Conservation (phyloP, 116 monocot species). For the Posidonia oceanica region DNA sequence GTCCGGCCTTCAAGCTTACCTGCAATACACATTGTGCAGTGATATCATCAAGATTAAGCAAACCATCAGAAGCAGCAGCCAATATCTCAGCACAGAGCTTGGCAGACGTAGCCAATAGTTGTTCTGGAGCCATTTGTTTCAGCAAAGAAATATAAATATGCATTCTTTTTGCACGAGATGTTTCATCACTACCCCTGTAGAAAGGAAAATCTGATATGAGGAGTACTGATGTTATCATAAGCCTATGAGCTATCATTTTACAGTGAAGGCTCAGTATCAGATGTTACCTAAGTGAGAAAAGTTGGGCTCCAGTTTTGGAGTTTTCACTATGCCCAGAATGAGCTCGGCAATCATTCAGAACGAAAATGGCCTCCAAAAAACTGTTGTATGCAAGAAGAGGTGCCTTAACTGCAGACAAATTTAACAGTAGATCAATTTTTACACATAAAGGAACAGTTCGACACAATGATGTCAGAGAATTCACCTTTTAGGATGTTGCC, state of each 20-base stretch:
- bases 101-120: slow-evolving; percentile 91
- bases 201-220: not conserved
- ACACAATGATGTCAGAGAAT: slow-evolving; percentile 2
- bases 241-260: not conserved
- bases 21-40: slow-evolving; percentile 74
- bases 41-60: slow-evolving; percentile 73
- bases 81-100: slow-evolving; percentile 95
- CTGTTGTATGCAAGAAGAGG: slow-evolving; percentile 99
- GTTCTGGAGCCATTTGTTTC: slow-evolving; percentile 99
- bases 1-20: slow-evolving; percentile 18
- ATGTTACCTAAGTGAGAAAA: slow-evolving; percentile 65
- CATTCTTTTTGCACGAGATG: slow-evolving; percentile 67
- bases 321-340: slow-evolving; percentile 47
- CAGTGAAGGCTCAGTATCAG: not conserved
- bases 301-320: slow-evolving; percentile 25
- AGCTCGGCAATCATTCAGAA: slow-evolving; percentile 64
- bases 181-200: slow-evolving; percentile 71
- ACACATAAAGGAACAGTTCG: not conserved
- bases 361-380: slow-evolving; percentile 89
- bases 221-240: not conserved
- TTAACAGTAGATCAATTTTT: slow-evolving; percentile 9
- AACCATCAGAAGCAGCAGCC: slow-evolving; percentile 89
- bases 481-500: slow-evolving; percentile 76
- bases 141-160: slow-evolving; percentile 83
- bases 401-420: slow-evolving; percentile 65